These are phyloP conservation scores for Neurospora pannonica DNA, from an alignment of 495 filamentous ascomycete genomes.

Conservation along the genomic window DNA sequence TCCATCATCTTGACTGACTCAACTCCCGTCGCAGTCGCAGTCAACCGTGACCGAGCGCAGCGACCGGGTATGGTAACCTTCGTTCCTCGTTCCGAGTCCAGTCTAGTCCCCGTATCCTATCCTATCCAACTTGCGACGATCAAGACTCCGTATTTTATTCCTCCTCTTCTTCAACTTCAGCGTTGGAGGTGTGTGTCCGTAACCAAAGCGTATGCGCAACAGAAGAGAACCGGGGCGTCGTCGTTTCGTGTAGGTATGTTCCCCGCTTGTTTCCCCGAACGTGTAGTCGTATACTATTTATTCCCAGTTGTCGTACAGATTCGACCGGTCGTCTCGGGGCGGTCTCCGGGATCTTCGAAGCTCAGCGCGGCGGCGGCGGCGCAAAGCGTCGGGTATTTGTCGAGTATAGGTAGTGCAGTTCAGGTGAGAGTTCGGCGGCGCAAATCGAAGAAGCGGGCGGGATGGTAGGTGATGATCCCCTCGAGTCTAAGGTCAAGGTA, in stretches of 20 bases:
- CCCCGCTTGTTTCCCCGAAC: not conserved
- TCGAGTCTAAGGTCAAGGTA: not conserved
- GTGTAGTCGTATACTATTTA: not conserved
- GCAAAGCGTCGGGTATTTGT: not conserved
- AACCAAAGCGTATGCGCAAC: not conserved
- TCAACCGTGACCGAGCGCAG: not conserved
- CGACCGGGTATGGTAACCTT: not conserved
- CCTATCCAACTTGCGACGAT: not conserved
- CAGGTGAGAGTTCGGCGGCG: not conserved
- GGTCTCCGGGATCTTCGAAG: not conserved
- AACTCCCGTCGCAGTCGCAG: not conserved
- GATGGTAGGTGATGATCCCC: not conserved
- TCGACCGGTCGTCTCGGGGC: not conserved
- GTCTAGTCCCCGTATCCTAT: not conserved
- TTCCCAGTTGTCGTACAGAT: not conserved
- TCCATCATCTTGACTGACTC: not conserved
- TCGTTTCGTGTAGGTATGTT: not conserved
- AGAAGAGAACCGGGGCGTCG: not conserved
- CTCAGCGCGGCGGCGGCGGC: not conserved
- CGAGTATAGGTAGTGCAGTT: not conserved
- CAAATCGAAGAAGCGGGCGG: not conserved
- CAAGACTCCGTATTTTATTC: not conserved
- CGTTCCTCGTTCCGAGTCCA: not conserved
- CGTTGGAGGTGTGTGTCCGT: not conserved
- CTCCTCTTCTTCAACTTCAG: not conserved